Conservation (phyloP, 2,329 filamentous ascomycete genomes). For the Fusarium austroafricanum region DNA sequence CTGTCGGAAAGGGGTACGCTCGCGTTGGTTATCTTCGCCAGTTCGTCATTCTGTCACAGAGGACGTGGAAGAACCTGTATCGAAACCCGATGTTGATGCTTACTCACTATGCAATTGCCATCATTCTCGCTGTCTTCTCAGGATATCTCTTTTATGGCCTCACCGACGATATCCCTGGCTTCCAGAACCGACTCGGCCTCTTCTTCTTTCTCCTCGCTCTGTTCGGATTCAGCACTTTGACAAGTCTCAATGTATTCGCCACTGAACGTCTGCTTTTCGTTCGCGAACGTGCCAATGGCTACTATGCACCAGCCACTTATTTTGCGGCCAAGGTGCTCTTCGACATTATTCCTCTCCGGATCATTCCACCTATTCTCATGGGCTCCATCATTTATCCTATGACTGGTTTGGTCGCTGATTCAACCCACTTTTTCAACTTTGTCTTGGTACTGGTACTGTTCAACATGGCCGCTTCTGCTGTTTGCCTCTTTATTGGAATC, state of each 20-base stretch:
- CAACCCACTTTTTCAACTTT: slow-evolving; percentile 88
- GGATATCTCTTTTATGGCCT: slow-evolving; percentile 97
- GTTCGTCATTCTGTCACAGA: slow-evolving; percentile 87
- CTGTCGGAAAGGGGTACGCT: slow-evolving; percentile 81
- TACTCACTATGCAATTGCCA: slow-evolving; percentile 97
- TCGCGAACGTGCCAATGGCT: slow-evolving; percentile 93
- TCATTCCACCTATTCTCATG: slow-evolving; percentile 95
- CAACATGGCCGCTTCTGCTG: slow-evolving; percentile 92
- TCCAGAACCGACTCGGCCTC: slow-evolving; percentile 95
- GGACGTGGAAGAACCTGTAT: slow-evolving; percentile 98
- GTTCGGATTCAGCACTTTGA: slow-evolving; percentile 96
- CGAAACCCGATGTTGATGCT: slow-evolving; percentile 98
- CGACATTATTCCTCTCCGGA: slow-evolving; percentile 92
- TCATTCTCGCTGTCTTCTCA: slow-evolving; percentile 91
- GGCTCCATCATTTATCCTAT: slow-evolving; percentile 97
- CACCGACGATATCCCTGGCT: slow-evolving; percentile 94
- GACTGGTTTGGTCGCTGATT: slow-evolving; percentile 89
- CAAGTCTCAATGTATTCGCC: slow-evolving; percentile 92
- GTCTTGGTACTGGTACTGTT: slow-evolving; percentile 93
- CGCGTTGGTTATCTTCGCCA: slow-evolving; percentile 84
- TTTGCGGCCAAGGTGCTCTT: slow-evolving; percentile 98
- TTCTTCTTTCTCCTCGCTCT: slow-evolving; percentile 98
- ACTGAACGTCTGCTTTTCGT: slow-evolving; percentile 91
- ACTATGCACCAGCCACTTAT: slow-evolving; percentile 94
- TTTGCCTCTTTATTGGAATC: slow-evolving; percentile 96